These are phyloP conservation scores for Boletus edulis DNA, from an alignment of 768 basidiomycete genomes.

Conservation along the genomic window DNA sequence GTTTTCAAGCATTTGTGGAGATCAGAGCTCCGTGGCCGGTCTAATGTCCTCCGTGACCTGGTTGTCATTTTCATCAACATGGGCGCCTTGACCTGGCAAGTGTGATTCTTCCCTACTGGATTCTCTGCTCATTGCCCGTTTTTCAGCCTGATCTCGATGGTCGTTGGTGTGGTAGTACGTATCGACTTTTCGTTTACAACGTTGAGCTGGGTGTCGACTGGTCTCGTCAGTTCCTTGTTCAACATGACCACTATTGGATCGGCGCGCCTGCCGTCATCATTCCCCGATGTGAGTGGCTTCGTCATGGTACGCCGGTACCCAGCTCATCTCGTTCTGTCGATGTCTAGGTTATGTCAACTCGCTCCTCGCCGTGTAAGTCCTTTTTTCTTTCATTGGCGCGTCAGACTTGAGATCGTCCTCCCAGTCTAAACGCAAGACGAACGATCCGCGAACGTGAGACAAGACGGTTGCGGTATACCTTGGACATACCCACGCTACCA, in stretches of 20 bases:
- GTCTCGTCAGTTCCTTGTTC: constrained; percentile 3
- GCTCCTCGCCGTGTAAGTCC: constrained; percentile 9
- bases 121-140: not conserved
- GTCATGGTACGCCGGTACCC: not conserved
- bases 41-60: constrained; percentile 2
- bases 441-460: constrained; percentile 10
- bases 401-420: too few species aligned
- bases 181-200: rapidly evolving
- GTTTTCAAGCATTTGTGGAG: constrained; percentile 12
- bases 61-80: constrained; percentile 15
- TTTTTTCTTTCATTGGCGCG: too few species aligned
- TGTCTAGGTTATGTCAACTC: constrained; percentile 15
- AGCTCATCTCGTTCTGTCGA: not conserved
- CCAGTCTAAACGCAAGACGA: constrained; percentile 8
- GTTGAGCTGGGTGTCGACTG: not conserved
- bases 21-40: constrained; percentile 6
- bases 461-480: not conserved
- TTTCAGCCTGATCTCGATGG: constrained; percentile 9
- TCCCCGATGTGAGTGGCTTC: constrained; percentile 7
- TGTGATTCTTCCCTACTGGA: not conserved
- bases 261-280: constrained; percentile 5
- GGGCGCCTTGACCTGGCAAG: constrained; percentile 15
- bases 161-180: constrained; percentile 8
- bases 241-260: constrained; percentile 9
- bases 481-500: constrained; percentile 6